phyloP scores from a whole-genome alignment of 1,284 basidiomycete species.

The Cutaneotrichosporon dermatis region DNA sequence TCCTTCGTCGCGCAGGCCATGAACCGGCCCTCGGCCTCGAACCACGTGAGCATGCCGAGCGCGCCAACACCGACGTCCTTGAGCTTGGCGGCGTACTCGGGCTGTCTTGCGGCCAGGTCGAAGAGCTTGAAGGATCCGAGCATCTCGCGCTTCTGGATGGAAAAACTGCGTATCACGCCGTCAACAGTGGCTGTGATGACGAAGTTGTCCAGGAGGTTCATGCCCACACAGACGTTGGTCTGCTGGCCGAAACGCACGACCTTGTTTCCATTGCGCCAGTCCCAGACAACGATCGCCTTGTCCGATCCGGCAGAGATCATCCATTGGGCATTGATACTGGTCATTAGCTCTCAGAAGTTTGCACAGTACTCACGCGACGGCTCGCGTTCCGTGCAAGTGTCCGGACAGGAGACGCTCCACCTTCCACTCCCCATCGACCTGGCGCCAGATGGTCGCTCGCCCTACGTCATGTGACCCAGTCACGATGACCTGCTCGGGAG shows the following conservation, averaged over 20 bases:
- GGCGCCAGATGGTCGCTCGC: conserved; percentile 71
- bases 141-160: conserved; percentile 83
- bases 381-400: conserved; percentile 43
- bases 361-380: conserved; percentile 32
- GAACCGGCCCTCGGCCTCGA: conserved; percentile 80
- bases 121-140: conserved; percentile 81
- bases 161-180: conserved; percentile 83
- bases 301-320: conserved; percentile 83
- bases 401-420: conserved; percentile 78
- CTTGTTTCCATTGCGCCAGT: conserved; percentile 62
- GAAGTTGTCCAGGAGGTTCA: conserved; percentile 68
- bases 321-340: conserved; percentile 72
- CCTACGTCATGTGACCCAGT: conserved; percentile 90
- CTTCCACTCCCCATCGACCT: conserved; percentile 61
- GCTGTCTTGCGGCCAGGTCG: conserved; percentile 66
- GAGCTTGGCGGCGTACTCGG: conserved; percentile 57
- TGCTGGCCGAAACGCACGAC: conserved; percentile 87
- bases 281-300: conserved; percentile 83
- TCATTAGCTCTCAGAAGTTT: no score
- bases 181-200: conserved; percentile 87
- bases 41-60: conserved; percentile 59
- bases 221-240: conserved; percentile 84
- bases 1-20: conserved; percentile 93
- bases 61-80: conserved; percentile 60
- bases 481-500: conserved; percentile 80